phyloP scores from a whole-genome alignment of 2,329 filamentous ascomycete genomes.

The Eutypella sp. region DNA sequence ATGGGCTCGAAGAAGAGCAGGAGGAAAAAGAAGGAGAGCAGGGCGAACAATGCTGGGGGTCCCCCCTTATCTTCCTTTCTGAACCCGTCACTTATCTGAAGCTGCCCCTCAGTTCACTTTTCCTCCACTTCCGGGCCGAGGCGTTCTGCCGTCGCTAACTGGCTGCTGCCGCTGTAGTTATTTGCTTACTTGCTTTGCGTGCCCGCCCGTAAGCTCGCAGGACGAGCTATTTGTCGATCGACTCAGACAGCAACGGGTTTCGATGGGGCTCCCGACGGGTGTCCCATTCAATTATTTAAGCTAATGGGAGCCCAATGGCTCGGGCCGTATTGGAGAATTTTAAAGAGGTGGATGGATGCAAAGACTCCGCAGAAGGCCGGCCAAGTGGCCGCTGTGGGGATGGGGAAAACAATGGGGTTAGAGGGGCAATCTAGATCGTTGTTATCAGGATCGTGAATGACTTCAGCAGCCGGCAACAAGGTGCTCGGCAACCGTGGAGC shows the following conservation, averaged over 20 bases:
- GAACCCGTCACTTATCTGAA: too few species aligned
- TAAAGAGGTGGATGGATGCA: not conserved
- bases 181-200: too few species aligned
- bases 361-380: constrained; percentile 19
- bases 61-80: too few species aligned
- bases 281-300: not conserved
- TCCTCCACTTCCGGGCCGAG: not conserved
- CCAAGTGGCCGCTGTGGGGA: constrained; percentile 20
- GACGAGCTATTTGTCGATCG: not conserved
- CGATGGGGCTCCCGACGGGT: not conserved
- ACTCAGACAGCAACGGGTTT: not conserved
- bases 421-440: too few species aligned
- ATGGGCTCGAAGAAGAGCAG: too few species aligned
- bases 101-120: too few species aligned
- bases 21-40: too few species aligned
- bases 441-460: too few species aligned
- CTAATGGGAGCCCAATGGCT: not conserved
- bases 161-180: not conserved
- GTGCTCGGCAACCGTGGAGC: not conserved
- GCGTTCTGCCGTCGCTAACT: not conserved
- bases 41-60: too few species aligned
- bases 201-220: not conserved
- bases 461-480: not conserved
- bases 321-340: not conserved
- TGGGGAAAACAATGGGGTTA: constrained; percentile 11